phyloP scores from a whole-genome alignment of 1,139 yeast species.

The Nakaseomyces kungkrabaensis region DNA sequence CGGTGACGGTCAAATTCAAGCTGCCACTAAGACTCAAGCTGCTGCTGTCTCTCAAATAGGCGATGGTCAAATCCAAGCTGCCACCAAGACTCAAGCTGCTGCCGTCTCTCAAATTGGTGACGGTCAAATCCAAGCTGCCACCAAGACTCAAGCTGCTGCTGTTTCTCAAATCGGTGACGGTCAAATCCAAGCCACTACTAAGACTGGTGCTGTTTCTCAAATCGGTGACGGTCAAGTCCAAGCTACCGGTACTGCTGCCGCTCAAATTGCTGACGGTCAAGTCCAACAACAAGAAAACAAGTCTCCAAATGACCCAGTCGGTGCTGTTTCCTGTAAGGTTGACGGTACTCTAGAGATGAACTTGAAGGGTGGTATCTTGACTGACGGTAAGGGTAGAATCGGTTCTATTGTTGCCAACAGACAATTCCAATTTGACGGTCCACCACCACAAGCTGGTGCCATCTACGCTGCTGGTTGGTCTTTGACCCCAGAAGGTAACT shows the following conservation, averaged over 20 bases:
- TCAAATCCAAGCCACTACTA: constrained; percentile 20
- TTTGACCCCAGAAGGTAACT: constrained; percentile 48
- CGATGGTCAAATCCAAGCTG: constrained; percentile 14
- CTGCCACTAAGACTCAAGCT: constrained; percentile 12
- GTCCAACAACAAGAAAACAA: constrained; percentile 11
- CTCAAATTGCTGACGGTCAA: constrained; percentile 27
- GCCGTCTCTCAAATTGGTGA: constrained; percentile 45
- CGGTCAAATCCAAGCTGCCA: constrained; percentile 11
- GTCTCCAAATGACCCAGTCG: constrained; percentile 28
- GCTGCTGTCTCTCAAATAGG: constrained; percentile 13
- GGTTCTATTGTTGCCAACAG: constrained; percentile 79
- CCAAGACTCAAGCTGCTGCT: constrained; percentile 24
- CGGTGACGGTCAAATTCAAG: constrained; percentile 16
- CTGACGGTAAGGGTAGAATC: constrained; percentile 57
- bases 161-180: constrained; percentile 27
- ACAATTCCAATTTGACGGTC: constrained; percentile 84
- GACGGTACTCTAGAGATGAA: constrained; percentile 45
- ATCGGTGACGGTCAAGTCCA: constrained; percentile 30
- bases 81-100: constrained; percentile 32
- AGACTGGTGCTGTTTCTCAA: constrained; percentile 34
- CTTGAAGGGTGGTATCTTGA: constrained; percentile 44
- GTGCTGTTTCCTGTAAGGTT: constrained; percentile 40
- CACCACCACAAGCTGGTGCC: constrained; percentile 81
- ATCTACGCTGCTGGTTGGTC: constrained; percentile 79
- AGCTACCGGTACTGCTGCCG: constrained; percentile 17